A percentile compares a stretch with the other conserved stretches of the same genome.
Conservation (phyloP, 306 rosid species). For the Rosa multiflora region DNA sequence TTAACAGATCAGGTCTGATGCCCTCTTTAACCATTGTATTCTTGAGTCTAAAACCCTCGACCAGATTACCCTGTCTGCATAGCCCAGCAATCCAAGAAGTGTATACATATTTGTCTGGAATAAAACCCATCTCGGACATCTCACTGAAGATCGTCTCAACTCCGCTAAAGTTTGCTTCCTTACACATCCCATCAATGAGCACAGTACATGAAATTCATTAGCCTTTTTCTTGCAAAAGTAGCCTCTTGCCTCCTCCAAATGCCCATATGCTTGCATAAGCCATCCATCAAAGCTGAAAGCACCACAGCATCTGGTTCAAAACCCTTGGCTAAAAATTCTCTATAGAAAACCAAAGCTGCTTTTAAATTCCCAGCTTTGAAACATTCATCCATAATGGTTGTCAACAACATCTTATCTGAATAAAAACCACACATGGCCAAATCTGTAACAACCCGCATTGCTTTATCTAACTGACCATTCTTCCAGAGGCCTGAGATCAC, state of each 20-base stretch:
- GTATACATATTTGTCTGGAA: too few relatives aligned
- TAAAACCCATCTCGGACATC: constrained; percentile 40
- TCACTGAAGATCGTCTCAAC: constrained; percentile 32
- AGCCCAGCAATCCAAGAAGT: too few relatives aligned
- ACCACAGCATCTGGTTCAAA: constrained; percentile 34
- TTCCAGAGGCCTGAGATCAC: constrained; percentile 34
- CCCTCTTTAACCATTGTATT: constrained; percentile 38
- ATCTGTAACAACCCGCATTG: constrained; percentile 23
- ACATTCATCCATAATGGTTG: constrained; percentile 35
- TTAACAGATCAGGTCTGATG: constrained; percentile 39
- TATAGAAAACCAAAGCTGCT: constrained; percentile 27
- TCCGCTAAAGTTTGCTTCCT: constrained; percentile 32
- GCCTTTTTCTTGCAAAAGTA: constrained; percentile 34
- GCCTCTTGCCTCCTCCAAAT: constrained; percentile 31
- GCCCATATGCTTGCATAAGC: constrained; percentile 38
- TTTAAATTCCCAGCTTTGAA: constrained; percentile 34
- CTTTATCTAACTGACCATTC: constrained; percentile 28
- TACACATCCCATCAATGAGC: constrained; percentile 38
- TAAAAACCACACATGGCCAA: constrained; percentile 28
- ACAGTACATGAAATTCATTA: constrained; percentile 33
- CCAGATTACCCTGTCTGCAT: constrained; percentile 32
- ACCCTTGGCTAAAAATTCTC: constrained; percentile 28
- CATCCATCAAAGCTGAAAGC: constrained; percentile 36
- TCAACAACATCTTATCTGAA: constrained; percentile 37
- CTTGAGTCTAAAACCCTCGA: constrained; percentile 38